Base-by-base conservation (phyloP, 2,329 filamentous ascomycete genomes). In the Talaromyces rugulosus region DNA sequence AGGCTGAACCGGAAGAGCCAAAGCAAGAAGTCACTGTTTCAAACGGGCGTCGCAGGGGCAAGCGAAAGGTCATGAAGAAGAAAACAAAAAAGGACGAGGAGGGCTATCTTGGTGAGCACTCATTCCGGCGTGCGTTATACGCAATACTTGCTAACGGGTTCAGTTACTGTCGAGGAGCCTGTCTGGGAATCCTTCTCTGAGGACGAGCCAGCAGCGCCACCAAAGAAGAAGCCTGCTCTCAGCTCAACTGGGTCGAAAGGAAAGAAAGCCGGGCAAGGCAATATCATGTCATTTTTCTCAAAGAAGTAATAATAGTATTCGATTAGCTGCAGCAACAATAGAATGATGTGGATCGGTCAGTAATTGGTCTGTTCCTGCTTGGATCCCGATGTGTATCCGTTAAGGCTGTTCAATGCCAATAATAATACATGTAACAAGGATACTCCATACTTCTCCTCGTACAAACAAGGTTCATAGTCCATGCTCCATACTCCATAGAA, bases 181-280 rank as follows among this genome's bases (percentile, higher is more conserved):
- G 89, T 83, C 0, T 97, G 93, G 93, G 93, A 97, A 74, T 94
- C 90, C 0, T 96, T 96, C 78, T 96, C 92, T 0, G 93, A 97
- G 73, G 92, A 96, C 66, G 92, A 96, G 66, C 85, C 87, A 27
- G 73, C 73, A 59, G 79, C 78, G 1, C 76, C 80, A 6, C 74
- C 78, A 27, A 81, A 82, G 12, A 79, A 82, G 62, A 78, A 79
- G 27, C 74, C 78, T 5, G 72, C 74, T 72, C 53, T 86, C 83
- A 67, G 62, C 65, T 56, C 60, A 40, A 70, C 68, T 62, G 72
- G 72, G 14, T 62, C 72, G n/a, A 74, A 81, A 28, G 87, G 84
- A 69, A 89, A 88, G 71, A 91, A 91, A 71, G 75, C 77, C 28
- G 73, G 74, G 31, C 76, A 77, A 64, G 92, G 92, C 3, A 96